phyloP scores from a whole-genome alignment of 2,329 filamentous ascomycete species.

The Paraphoma sp. region DNA sequence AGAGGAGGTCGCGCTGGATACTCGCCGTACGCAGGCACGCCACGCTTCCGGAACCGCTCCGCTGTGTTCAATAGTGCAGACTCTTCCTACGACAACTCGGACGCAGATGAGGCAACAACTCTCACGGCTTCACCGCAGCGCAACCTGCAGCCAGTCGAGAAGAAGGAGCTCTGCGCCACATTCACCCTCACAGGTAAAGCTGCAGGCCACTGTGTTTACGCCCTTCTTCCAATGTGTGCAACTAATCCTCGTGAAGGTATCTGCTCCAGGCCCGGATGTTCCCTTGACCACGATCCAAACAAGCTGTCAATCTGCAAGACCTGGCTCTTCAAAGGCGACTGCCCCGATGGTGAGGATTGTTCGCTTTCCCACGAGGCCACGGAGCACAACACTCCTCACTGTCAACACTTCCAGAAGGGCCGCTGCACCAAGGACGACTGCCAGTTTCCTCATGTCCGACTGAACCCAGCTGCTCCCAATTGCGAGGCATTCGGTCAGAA shows the following conservation, averaged over 20 bases:
- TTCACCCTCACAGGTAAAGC: constrained; percentile 44
- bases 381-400: constrained; percentile 83
- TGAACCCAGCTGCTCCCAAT: constrained; percentile 77
- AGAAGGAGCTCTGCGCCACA: constrained; percentile 26
- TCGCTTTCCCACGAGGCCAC: constrained; percentile 88
- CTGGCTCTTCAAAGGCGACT: constrained; percentile 80
- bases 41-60: constrained; percentile 18
- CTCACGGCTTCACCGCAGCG: constrained; percentile 5
- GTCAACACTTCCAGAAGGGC: constrained; percentile 87
- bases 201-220: constrained; percentile 11
- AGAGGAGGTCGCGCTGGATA: constrained; percentile 14
- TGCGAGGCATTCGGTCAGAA: constrained; percentile 84
- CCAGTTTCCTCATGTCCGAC: constrained; percentile 83
- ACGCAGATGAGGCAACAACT: constrained; percentile 1
- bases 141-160: constrained; percentile 11
- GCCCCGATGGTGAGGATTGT: constrained; percentile 78
- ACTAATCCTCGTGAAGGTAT: constrained; percentile 62
- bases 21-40: constrained; percentile 30
- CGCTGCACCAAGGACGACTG: constrained; percentile 88
- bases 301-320: constrained; percentile 92
- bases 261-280: constrained; percentile 84
- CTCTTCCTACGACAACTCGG: constrained; percentile 3
- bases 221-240: neutral
- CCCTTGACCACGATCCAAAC: constrained; percentile 80
- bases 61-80: constrained; percentile 17